Percentiles rank a stretch among this genome's conserved stretches.
These are phyloP conservation scores for Sophora flavescens DNA, from an alignment of 306 rosid species.

Conservation along the genomic window DNA sequence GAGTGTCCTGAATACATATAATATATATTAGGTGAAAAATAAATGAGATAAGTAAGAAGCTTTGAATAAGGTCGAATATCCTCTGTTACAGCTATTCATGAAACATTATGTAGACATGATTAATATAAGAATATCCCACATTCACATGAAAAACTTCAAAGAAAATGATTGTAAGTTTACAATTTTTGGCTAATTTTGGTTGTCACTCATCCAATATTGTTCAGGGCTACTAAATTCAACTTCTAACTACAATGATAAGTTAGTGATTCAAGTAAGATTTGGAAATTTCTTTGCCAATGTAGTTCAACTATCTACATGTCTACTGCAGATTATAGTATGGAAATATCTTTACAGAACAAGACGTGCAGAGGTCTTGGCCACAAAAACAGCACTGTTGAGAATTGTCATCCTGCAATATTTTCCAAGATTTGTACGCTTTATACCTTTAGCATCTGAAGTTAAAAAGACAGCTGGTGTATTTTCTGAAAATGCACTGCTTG, in stretches of 20 bases:
- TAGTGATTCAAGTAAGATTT: constrained; percentile 2
- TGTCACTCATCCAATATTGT: not conserved
- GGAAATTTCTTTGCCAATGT: not conserved
- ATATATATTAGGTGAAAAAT: constrained; percentile 2
- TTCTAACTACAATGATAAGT: not conserved
- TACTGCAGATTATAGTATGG: constrained; percentile 72
- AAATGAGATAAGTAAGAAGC: constrained; percentile 19
- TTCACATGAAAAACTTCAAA: not conserved
- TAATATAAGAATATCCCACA: not conserved
- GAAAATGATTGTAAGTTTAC: not conserved
- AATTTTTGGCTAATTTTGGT: not conserved
- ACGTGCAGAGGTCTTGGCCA: constrained; percentile 65
- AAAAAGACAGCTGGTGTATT: constrained; percentile 90
- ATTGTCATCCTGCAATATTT: constrained; percentile 72
- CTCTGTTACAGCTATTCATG: not conserved
- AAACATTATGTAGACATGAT: constrained; percentile 6
- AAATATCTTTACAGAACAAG: constrained; percentile 56
- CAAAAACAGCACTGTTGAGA: constrained; percentile 71
- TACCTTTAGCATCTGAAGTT: constrained; percentile 83
- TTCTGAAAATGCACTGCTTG: constrained; percentile 84
- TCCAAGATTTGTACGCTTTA: constrained; percentile 77
- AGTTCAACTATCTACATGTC: constrained; percentile 4
- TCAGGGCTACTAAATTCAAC: not conserved
- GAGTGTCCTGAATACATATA: not conserved
- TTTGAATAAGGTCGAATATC: not conserved